Evolutionary conservation across 2,329 filamentous ascomycete genomes (phyloP).

Genomic region (Aaosphaeria arxii): DNA sequence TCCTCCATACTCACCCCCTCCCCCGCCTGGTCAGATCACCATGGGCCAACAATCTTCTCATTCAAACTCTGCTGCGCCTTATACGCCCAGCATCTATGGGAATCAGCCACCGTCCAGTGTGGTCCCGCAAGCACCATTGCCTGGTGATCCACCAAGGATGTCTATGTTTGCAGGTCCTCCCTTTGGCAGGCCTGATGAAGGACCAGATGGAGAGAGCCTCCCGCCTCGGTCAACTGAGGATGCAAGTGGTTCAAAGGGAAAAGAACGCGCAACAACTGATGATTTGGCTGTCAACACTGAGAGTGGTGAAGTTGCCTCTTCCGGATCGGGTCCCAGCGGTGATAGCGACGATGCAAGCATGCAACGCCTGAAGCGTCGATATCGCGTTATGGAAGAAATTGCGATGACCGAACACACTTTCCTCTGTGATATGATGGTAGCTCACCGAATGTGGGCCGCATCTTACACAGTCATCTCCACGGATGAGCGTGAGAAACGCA

Average conservation of each 20-base stretch:
- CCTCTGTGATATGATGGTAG: constrained; percentile 92
- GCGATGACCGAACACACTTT: constrained; percentile 91
- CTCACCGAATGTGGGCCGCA: constrained; percentile 96
- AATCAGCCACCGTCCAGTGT: constrained; percentile 9
- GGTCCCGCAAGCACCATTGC: constrained; percentile 3
- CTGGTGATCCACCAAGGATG: background rate
- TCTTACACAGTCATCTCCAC: constrained; percentile 80
- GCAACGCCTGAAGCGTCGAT: constrained; percentile 76
- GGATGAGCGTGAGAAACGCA: constrained; percentile 72
- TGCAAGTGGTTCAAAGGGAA: no score
- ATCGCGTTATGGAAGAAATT: constrained; percentile 84
- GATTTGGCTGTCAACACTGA: background rate
- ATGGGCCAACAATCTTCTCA: constrained; percentile 4
- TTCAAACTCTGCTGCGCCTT: background rate
- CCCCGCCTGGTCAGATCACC: constrained; percentile 30
- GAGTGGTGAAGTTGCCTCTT: background rate
- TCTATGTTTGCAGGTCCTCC: background rate
- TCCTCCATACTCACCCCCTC: constrained; percentile 47
- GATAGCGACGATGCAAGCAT: background rate
- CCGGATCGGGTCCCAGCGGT: background rate
- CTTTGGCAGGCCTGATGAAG: no score
- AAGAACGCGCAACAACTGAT: background rate
- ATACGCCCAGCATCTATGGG: constrained; percentile 12
- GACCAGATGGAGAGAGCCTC: background rate
- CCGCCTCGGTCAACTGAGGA: background rate